These are phyloP conservation scores for Botrytis elliptica DNA, from an alignment of 2,329 filamentous ascomycete genomes.

Conservation along the genomic window DNA sequence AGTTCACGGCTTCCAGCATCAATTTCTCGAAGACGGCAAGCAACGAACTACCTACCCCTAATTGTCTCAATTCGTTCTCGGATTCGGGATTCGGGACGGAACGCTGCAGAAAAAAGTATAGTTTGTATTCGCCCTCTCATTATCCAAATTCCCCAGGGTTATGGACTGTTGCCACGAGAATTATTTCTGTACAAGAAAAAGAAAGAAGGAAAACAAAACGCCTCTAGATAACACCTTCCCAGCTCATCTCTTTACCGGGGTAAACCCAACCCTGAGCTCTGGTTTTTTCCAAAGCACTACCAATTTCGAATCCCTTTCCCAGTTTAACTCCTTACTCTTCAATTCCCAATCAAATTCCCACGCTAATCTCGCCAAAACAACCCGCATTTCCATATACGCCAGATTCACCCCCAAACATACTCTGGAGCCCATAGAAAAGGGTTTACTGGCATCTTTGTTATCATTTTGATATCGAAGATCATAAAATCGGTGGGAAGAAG, in stretches of 20 bases:
- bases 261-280: conserved; percentile 7
- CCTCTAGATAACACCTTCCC: background rate
- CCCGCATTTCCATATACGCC: conserved; percentile 18
- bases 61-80: background rate
- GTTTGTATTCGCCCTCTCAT: background rate
- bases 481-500: background rate
- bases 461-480: conserved; percentile 11
- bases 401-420: conserved; percentile 13
- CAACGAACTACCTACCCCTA: background rate
- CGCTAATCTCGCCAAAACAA: conserved; percentile 12
- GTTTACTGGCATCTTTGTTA: conserved; percentile 13
- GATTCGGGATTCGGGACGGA: background rate
- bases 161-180: background rate
- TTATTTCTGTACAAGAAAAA: too few species aligned
- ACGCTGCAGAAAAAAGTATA: background rate
- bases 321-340: conserved; percentile 1
- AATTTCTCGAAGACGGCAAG: background rate
- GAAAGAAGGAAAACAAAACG: background rate
- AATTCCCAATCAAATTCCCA: conserved; percentile 20
- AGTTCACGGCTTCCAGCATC: background rate
- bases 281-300: conserved; percentile 15
- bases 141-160: background rate
- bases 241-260: background rate
- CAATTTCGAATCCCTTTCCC: conserved; percentile 13
- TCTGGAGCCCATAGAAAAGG: conserved; percentile 7